Percentiles rank a stretch among this genome's conserved stretches.
Conservation (phyloP, 2,329 filamentous ascomycete genomes). For the Hymenoscyphus scutula region DNA sequence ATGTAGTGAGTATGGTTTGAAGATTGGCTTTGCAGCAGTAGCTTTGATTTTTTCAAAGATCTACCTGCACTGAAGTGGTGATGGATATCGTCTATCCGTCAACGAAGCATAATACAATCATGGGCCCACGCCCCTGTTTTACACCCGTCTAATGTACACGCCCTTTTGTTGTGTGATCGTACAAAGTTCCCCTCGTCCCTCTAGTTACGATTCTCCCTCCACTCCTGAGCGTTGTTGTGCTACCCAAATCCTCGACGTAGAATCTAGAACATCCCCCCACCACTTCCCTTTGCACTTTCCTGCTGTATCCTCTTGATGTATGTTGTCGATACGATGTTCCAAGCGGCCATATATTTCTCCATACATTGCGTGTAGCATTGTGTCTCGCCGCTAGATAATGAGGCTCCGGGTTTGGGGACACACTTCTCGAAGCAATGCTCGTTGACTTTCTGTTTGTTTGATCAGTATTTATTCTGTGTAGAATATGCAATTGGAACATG, state of each 20-base stretch:
- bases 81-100: not conserved
- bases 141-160: constrained; percentile 8
- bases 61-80: constrained; percentile 4
- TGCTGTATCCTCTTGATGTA: constrained; percentile 52
- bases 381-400: constrained; percentile 61
- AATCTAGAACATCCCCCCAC: constrained; percentile 29
- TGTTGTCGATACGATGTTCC: constrained; percentile 70
- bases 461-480: constrained; percentile 41
- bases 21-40: not conserved
- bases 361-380: constrained; percentile 73
- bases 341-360: constrained; percentile 80
- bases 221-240: not conserved
- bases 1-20: not conserved
- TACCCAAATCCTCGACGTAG: not conserved
- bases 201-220: not conserved
- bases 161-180: constrained; percentile 8
- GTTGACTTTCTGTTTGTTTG: constrained; percentile 68
- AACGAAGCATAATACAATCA: not conserved
- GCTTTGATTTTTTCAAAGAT: not conserved
- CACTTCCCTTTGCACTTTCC: constrained; percentile 28
- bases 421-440: constrained; percentile 79
- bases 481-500: not conserved
- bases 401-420: constrained; percentile 65
- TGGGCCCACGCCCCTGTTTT: not conserved
- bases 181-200: not conserved